Evolutionary conservation across 108 stramenopile genomes (phyloP), one percentile per base, ranked within the genome.

Genomic region (Nitzschia sp.): DNA sequence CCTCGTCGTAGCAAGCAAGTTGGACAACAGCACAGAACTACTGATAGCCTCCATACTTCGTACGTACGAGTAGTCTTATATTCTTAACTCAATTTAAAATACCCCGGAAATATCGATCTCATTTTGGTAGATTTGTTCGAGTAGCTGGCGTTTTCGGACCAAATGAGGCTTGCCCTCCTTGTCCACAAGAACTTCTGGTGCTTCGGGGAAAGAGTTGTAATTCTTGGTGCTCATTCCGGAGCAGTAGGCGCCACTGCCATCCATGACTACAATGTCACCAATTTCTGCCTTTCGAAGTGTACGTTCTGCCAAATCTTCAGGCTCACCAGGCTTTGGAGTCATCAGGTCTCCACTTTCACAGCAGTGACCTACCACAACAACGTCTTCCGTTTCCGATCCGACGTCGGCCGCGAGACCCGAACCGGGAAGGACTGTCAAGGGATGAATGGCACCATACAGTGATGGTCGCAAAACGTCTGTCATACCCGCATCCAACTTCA

Each of bases 141-240:
- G 69, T 9, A 46, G 72, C 82, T 98, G 97, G 44, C 97, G 88
- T 78, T 82, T 85, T 63, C 95, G 79, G 46, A 98, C 90, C 46
- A 96, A 72, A 68, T 96, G 91, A 9, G 85, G 83, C 53, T 86
- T 73, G 19, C 92, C 95, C 3, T 78, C 69, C 36, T 74, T 50
- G 31, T 69, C 81, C 28, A 88, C 63, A 47, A 87, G 34, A 35
- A 92, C 96, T 85, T 98, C 98, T 13, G 97, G 94, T 6, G 97
- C 93, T 71, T 97, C 96, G 3, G 98, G 98, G 79, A 97, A 99
- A 54, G 89, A 91, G 70, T 99, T 99, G 90, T 99, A 99, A 82
- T 97, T 96, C 85, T 97, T 97, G 26, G 96, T 87, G 68, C 92
- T 92, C 98, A 99, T 99, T 23, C 95, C 96, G 15, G 91, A 47